Conservation (phyloP, 768 basidiomycete species). For the Russula virescens region DNA sequence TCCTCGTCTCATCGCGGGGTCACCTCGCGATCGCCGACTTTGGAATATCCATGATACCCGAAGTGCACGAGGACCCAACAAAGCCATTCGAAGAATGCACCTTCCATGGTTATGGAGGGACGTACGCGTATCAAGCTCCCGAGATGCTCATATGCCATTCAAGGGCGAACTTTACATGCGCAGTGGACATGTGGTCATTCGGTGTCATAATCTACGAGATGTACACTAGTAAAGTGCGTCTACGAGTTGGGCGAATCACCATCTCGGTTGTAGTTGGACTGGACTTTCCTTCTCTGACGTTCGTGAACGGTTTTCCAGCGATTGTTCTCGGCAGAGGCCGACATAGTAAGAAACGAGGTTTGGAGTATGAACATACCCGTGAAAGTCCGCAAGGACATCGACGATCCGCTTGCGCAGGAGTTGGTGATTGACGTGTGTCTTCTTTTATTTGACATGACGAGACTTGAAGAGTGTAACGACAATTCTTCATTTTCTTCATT, state of each 20-base stretch:
- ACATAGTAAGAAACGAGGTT: slow-evolving; percentile 11
- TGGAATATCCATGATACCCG: slow-evolving; percentile 1
- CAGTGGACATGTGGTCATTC: slow-evolving; percentile 21
- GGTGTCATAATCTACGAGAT: slow-evolving; percentile 20
- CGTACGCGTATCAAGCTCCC: slow-evolving; percentile 20
- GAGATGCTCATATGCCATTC: slow-evolving; percentile 14
- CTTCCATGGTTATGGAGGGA: slow-evolving; percentile 12
- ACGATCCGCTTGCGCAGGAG: background rate
- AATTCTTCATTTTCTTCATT: background rate
- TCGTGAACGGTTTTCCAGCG: background rate
- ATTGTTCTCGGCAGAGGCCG: slow-evolving; percentile 7
- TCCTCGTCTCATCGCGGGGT: slow-evolving; percentile 21
- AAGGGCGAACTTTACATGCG: slow-evolving; percentile 3
- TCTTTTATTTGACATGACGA: background rate
- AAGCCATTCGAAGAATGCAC: background rate
- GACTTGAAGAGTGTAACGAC: no score
- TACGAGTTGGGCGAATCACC: background rate
- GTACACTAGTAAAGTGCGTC: slow-evolving; percentile 1
- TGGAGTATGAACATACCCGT: slow-evolving; percentile 14
- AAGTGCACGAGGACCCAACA: background rate
- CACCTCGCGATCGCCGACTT: slow-evolving; percentile 25
- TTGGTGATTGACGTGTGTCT: slow-evolving; percentile 9
- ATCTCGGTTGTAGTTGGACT: no score
- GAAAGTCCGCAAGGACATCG: slow-evolving; percentile 4
- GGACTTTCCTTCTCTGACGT: background rate